phyloP scores from a whole-genome alignment of 1,284 basidiomycete genomes.

The Leccinum pachyderme region DNA sequence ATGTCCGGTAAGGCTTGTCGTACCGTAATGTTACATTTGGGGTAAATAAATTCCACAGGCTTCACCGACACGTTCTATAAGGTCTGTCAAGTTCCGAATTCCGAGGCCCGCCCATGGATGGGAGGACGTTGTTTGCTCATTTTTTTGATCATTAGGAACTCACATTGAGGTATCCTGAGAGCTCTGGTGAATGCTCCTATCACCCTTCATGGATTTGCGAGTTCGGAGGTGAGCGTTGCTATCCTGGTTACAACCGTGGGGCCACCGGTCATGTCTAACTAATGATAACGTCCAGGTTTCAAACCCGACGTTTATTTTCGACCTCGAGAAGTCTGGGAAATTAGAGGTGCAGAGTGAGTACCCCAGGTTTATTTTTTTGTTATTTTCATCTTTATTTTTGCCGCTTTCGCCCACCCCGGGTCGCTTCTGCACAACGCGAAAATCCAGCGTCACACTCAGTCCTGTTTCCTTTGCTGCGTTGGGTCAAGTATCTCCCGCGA shows the following conservation, averaged over 20 bases:
- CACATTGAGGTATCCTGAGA: constrained; percentile 61
- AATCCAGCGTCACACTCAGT: constrained; percentile 75
- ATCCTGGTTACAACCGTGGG: constrained; percentile 1
- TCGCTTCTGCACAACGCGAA: background rate
- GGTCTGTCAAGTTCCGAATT: constrained; percentile 34
- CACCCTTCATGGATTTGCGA: constrained; percentile 65
- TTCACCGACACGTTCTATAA: constrained; percentile 90
- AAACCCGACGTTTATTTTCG: constrained; percentile 83
- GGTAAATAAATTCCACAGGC: constrained; percentile 42
- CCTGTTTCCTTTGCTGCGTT: constrained; percentile 85
- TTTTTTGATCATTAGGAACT: constrained; percentile 41
- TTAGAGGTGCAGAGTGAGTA: constrained; percentile 83
- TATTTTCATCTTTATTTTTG: background rate
- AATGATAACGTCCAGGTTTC: constrained; percentile 48
- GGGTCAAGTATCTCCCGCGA: constrained; percentile 60
- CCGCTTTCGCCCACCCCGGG: background rate
- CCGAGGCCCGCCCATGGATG: background rate
- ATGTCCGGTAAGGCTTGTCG: constrained; percentile 59
- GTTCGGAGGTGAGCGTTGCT: constrained; percentile 53
- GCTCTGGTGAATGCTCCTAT: constrained; percentile 64
- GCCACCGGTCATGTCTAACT: background rate
- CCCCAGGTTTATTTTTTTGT: background rate
- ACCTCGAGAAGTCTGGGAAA: constrained; percentile 89
- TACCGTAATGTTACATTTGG: background rate
- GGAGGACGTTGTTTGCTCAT: background rate